These are phyloP conservation scores for Symmetrospora coprosmae DNA, from an alignment of 768 basidiomycete genomes.

Conservation along the genomic window DNA sequence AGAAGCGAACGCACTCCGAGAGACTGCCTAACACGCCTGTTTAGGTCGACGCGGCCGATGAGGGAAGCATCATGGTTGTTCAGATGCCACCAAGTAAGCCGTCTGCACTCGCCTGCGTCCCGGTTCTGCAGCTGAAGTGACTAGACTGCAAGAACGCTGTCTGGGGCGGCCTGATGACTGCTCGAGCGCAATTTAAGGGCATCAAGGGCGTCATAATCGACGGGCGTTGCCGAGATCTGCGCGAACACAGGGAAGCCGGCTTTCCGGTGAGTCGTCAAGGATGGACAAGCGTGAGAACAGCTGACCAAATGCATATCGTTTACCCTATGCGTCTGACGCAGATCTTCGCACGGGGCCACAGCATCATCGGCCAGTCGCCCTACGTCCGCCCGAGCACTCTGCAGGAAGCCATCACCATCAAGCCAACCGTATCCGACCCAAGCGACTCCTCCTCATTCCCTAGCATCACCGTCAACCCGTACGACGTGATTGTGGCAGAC, in stretches of 20 bases:
- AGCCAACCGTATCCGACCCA: slow-evolving; percentile 37
- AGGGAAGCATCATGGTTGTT: slow-evolving; percentile 57
- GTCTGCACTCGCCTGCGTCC: neutral
- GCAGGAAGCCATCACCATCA: slow-evolving; percentile 48
- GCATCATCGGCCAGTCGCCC: slow-evolving; percentile 70
- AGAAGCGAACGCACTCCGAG: no score
- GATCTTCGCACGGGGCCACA: slow-evolving; percentile 63
- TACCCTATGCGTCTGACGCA: neutral
- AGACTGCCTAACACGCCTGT: neutral
- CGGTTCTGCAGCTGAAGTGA: no score
- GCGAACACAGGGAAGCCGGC: slow-evolving; percentile 53
- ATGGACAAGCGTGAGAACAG: no score
- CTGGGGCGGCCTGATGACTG: slow-evolving; percentile 82
- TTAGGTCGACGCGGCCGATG: slow-evolving; percentile 50
- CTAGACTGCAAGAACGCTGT: slow-evolving; percentile 41
- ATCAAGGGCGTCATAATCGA: slow-evolving; percentile 59
- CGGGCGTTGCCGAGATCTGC: slow-evolving; percentile 61
- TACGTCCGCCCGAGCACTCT: slow-evolving; percentile 68
- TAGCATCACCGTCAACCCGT: slow-evolving; percentile 50
- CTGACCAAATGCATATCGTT: no score
- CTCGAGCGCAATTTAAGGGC: slow-evolving; percentile 56
- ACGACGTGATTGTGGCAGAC: slow-evolving; percentile 74
- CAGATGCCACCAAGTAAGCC: slow-evolving; percentile 55
- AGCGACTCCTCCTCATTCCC: slow-evolving; percentile 37
- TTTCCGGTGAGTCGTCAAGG: slow-evolving; percentile 51